A percentile compares a stretch with the other conserved stretches of the same genome.
Conservation (phyloP, 2,329 filamentous ascomycete genomes). For the Monascus ruber region DNA sequence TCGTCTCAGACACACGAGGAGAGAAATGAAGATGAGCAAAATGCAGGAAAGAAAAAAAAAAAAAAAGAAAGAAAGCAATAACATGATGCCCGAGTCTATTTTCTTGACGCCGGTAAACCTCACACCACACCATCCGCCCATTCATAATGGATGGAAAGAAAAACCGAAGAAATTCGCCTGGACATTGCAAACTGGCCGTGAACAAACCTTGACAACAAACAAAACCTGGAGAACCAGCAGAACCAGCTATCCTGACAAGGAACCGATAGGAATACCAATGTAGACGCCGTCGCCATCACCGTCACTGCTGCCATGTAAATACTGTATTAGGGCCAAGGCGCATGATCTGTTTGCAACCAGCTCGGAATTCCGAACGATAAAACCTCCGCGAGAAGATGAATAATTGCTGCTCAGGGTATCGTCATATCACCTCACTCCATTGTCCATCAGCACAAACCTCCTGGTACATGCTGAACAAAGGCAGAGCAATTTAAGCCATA, state of each 20-base stretch:
- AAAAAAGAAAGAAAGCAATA: slow-evolving; percentile 12
- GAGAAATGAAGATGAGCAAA: slow-evolving; percentile 12
- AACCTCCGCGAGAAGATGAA: no score
- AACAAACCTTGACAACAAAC: neutral
- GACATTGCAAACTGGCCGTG: slow-evolving; percentile 19
- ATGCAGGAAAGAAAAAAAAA: slow-evolving; percentile 6
- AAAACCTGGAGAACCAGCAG: neutral
- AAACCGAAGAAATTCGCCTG: slow-evolving; percentile 16
- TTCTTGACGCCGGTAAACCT: slow-evolving; percentile 30
- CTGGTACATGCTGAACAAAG: no score
- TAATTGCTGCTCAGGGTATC: no score
- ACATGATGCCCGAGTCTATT: slow-evolving; percentile 29
- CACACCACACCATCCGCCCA: slow-evolving; percentile 23
- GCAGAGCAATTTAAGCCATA: no score
- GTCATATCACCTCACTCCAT: no score
- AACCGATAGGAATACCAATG: neutral
- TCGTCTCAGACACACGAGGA: no score
- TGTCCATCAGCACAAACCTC: no score
- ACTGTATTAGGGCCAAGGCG: no score
- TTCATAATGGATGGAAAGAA: slow-evolving; percentile 18
- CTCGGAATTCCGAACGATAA: no score
- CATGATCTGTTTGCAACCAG: no score
- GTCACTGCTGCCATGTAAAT: no score
- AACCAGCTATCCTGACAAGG: neutral
- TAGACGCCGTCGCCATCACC: no score